Percentiles rank a stretch among this genome's conserved stretches.
These are phyloP conservation scores for Coemansia biformis DNA, from an alignment of 192 early-diverging fungal genomes.

Conservation along the genomic window DNA sequence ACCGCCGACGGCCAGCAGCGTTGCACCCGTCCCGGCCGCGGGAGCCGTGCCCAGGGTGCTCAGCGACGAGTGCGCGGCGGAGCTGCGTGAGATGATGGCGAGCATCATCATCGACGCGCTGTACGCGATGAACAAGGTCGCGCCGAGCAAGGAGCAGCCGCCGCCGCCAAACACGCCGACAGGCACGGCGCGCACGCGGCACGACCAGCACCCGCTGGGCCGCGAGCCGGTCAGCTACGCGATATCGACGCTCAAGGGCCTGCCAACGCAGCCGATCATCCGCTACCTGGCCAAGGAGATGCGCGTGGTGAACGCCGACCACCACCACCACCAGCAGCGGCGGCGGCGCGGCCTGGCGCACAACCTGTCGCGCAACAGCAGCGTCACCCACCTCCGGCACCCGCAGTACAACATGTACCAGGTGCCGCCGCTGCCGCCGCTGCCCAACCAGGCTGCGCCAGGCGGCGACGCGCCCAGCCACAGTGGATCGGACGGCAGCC, in stretches of 20 bases:
- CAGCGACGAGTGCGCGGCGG: conserved; percentile 13
- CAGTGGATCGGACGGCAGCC: no score
- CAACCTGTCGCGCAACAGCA: conserved; percentile 42
- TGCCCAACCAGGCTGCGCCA: conserved; percentile 12
- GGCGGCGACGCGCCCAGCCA: no score
- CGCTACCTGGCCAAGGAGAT: conserved; percentile 44
- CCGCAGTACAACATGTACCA: conserved; percentile 25
- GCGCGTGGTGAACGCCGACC: conserved; percentile 26
- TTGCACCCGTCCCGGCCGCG: background rate
- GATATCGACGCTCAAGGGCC: conserved; percentile 45
- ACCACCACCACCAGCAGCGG: conserved; percentile 5
- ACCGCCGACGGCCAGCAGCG: background rate
- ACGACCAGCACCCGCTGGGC: conserved; percentile 4
- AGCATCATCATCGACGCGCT: conserved; percentile 45
- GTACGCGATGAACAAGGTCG: conserved; percentile 36
- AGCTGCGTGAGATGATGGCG: conserved; percentile 37
- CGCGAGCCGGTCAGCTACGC: conserved; percentile 16
- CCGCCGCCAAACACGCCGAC: conserved; percentile 16
- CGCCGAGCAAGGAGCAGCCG: conserved; percentile 18
- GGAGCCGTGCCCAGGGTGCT: conserved; percentile 5
- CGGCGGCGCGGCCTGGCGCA: conserved; percentile 35
- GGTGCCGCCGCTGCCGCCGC: conserved; percentile 39
- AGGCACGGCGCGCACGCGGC: conserved; percentile 7
- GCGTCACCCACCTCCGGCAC: conserved; percentile 33
- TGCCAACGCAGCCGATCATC: conserved; percentile 48